Base-by-base conservation (phyloP, 805 yeast genomes). In the Hanseniaspora vineae region DNA sequence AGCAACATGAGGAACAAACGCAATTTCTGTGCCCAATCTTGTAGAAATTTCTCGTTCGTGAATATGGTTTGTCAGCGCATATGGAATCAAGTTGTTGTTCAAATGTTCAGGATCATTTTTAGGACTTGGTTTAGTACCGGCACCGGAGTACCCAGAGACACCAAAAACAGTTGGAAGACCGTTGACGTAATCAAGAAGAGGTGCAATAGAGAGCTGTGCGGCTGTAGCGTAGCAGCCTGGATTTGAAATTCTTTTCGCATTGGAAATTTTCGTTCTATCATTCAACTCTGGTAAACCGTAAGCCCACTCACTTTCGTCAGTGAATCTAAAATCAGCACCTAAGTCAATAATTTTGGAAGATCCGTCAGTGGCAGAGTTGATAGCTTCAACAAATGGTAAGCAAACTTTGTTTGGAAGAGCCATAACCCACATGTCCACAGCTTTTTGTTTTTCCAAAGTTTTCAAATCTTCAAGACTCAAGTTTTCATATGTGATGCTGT, bases 211-310 rank as follows among this genome's bases (percentile, higher is more conserved):
- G 23, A 88, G 67, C 71, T 92, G 97, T 13, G 97, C 92, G 50
- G 94, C 97, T 43, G 99, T 92, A n/a, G 98, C 97, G 64, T 89
- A 92, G 72, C 99, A 92, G 44, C 98, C 99, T 2, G 99, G 99
- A 68, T 92, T 92, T 5, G 97, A 81, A 52, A 92, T 84, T 62
- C 84, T 85, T 58, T 75, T 72, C 17, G 97, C 90, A 13, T 69
- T 60, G 35, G 84, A 76, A 56, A 92, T 84, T 11, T 60, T 60
- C 10, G 68, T 60, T 62, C 98, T 79, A 55, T 78, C 74, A 49
- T 77, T 79, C 58, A 92, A 74, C 68, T 92, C 99, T 9, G 99
- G 99, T 56, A 92, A 76, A 44, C 99, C 99, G 62, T 92, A 92
- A 4, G 73, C 71, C 98, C 99, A 92, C 56, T 81, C 80, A 29